Base-by-base conservation (phyloP, 164 flowering plant genomes). In the Nymphaea thermarum region DNA sequence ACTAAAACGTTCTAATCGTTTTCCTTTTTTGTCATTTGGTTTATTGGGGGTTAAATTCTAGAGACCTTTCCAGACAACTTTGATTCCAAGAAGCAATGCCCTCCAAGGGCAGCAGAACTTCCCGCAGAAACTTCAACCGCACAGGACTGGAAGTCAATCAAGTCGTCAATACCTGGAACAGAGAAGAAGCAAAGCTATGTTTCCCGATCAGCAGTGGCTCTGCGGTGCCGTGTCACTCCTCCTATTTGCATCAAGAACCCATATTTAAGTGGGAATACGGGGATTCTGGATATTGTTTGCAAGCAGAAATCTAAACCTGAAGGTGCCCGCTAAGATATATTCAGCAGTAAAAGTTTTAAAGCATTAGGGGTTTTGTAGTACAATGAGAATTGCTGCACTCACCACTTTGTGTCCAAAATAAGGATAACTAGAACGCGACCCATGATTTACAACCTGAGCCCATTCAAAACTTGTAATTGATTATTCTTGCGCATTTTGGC, bases 231-330 rank as follows among this genome's bases (percentile, higher is more conserved):
- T 43, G 96, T 86, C 44, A 83, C 88, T 87, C 97, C 99, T 66
- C 99, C 99, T 64, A 90, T 93, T 65, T 94, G 99, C 79, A 75
- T 94, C 60, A 83, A 73, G 74, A 94, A 94, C 70, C 98, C 97
- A 25, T 94, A 89, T 75, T 18, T 83, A 66, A 82, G 65, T 73
- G 84, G 76, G 73, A 67, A 77, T 68, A 76, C 76, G 55, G 86
- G 68, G 62, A 64, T 70, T 69, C 55, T 71, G 25, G 93, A 89
- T 80, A 88, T 85, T 70, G 80, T 86, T 75, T 88, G 84, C 45
- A 81, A 80, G 70, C 88, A 71, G 65, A 83, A 93, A 80, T 78
- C 84, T 64, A 91, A 88, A 76, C 82, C 86, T 77, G 81, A 85
- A 79, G 97, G 99, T 93, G 73, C 45, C 60, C 45, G 36, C 36